Evolutionary conservation across 75 land plant genomes (phyloP).

Genomic region (Isoetes taiwanensis): DNA sequence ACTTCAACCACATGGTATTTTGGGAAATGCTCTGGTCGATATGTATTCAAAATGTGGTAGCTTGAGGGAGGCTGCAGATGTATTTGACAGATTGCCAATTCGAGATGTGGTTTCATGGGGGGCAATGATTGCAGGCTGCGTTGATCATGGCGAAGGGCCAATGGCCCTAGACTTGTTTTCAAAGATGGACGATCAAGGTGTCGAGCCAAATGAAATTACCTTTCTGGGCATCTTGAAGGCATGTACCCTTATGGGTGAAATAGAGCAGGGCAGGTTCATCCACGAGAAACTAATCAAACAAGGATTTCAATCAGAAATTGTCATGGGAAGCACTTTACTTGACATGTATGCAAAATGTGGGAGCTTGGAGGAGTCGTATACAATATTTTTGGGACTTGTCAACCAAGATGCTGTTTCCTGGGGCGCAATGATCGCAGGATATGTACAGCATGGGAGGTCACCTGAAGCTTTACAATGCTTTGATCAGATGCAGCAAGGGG

Average conservation of each 20-base stretch:
- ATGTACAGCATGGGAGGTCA: slow-evolving; percentile 11
- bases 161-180: slow-evolving; percentile 33
- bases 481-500: slow-evolving; percentile 10
- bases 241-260: slow-evolving; percentile 16
- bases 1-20: neutral
- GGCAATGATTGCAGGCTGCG: slow-evolving; percentile 46
- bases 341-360: slow-evolving; percentile 7
- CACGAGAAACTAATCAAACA: neutral
- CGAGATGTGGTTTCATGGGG: slow-evolving; percentile 42
- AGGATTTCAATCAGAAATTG: slow-evolving; percentile 3
- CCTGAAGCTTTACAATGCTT: slow-evolving; percentile 11
- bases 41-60: slow-evolving; percentile 52
- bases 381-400: too few species aligned
- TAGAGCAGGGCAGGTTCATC: slow-evolving; percentile 4
- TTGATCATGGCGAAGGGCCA: slow-evolving; percentile 36
- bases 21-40: slow-evolving; percentile 12
- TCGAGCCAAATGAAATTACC: slow-evolving; percentile 36
- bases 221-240: slow-evolving; percentile 41
- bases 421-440: slow-evolving; percentile 27
- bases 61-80: slow-evolving; percentile 22
- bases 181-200: slow-evolving; percentile 31
- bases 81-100: slow-evolving; percentile 31
- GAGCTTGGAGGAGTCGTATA: too few species aligned
- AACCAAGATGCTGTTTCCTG: slow-evolving; percentile 36
- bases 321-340: neutral